Evolutionary conservation across 192 early-diverging fungal species (phyloP).

Genomic region (Obelidium mucronatum): DNA sequence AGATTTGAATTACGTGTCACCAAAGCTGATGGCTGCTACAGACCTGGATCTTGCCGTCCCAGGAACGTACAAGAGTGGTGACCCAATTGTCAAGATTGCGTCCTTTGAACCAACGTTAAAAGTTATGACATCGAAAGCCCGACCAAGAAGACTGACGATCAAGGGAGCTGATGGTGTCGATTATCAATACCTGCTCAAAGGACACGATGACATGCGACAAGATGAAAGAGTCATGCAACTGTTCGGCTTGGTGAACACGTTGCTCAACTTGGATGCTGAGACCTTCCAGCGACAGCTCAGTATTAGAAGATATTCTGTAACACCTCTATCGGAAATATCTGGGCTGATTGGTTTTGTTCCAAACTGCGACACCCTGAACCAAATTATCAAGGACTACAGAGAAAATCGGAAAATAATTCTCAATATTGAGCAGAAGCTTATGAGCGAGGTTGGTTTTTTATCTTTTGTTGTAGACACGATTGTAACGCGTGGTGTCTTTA

Average conservation of each 20-base stretch:
- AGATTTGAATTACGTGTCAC: conserved; percentile 80
- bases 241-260: conserved; percentile 87
- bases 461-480: not conserved
- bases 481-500: conserved; percentile 35
- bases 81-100: conserved; percentile 77
- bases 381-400: conserved; percentile 77
- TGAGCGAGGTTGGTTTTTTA: conserved; percentile 62
- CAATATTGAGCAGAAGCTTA: conserved; percentile 80
- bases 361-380: conserved; percentile 78
- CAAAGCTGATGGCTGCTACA: conserved; percentile 71
- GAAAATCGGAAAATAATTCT: conserved; percentile 71
- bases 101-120: conserved; percentile 73
- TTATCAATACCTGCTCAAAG: conserved; percentile 89
- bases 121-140: conserved; percentile 83
- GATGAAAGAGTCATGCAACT: conserved; percentile 95
- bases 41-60: conserved; percentile 85
- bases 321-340: conserved; percentile 84
- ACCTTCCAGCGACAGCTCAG: conserved; percentile 82
- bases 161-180: conserved; percentile 80
- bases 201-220: conserved; percentile 88
- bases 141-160: conserved; percentile 77
- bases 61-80: conserved; percentile 74
- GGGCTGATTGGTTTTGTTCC: conserved; percentile 86
- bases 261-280: conserved; percentile 73
- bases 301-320: conserved; percentile 80